Percentiles rank a stretch among this genome's conserved stretches.
phyloP scores from a whole-genome alignment of 2,329 filamentous ascomycete genomes.

The Neonectria faginata region DNA sequence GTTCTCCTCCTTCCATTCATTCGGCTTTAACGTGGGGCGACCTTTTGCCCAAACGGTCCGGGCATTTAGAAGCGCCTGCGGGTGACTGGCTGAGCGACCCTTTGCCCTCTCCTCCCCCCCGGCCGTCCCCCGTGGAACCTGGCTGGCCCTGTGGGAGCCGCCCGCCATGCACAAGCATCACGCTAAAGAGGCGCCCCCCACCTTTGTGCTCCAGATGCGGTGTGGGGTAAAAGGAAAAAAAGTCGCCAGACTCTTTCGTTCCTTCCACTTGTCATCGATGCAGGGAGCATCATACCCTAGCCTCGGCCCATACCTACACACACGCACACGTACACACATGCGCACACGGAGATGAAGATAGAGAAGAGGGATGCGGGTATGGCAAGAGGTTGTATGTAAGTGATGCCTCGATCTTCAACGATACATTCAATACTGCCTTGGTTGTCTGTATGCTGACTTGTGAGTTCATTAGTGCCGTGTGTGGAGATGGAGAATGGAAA shows the following conservation, averaged over 20 bases:
- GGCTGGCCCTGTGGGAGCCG: not conserved
- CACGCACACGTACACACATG: not conserved
- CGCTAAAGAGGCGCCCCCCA: not conserved
- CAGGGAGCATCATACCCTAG: not conserved
- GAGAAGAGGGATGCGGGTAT: too few species aligned
- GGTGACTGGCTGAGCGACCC: conserved; percentile 25
- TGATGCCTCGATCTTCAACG: not conserved
- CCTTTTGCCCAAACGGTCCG: conserved; percentile 12
- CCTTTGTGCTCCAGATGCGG: conserved; percentile 5
- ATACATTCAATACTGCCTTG: not conserved
- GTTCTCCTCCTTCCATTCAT: not conserved
- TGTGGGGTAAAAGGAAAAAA: conserved; percentile 4
- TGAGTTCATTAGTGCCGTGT: not conserved
- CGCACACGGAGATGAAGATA: not conserved
- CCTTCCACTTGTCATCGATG: not conserved
- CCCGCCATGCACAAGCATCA: not conserved
- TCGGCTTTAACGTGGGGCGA: conserved; percentile 11
- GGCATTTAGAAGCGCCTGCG: conserved; percentile 31
- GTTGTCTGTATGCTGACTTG: not conserved
- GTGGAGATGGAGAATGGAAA: not conserved
- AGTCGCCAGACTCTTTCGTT: conserved; percentile 2
- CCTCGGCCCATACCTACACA: not conserved
- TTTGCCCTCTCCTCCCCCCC: too few species aligned
- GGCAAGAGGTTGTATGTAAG: not conserved
- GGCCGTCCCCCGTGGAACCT: not conserved